Evolutionary conservation across 768 basidiomycete genomes (phyloP).

Genomic region (Lactarius tabidus): DNA sequence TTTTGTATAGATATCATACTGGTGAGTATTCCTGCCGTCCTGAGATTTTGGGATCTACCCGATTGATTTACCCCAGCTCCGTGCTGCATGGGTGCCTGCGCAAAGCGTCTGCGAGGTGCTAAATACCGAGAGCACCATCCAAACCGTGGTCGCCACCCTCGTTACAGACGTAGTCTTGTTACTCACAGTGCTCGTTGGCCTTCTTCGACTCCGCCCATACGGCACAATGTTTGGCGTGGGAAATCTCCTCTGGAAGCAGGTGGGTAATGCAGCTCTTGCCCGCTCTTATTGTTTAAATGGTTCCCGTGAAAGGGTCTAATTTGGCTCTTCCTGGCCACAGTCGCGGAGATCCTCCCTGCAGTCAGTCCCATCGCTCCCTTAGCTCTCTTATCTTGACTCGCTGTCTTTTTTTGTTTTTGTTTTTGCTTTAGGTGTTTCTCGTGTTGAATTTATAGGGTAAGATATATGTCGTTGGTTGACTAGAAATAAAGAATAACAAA

Average conservation of each 20-base stretch:
- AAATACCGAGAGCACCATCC: neutral
- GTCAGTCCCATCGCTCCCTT: neutral
- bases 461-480: too few relatives aligned
- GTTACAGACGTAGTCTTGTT: slow-evolving; percentile 7
- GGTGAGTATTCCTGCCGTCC: neutral
- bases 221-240: neutral
- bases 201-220: neutral
- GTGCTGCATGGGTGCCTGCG: neutral
- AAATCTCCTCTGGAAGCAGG: slow-evolving; percentile 12
- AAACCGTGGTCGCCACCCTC: neutral
- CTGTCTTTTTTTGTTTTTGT: neutral
- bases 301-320: neutral
- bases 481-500: too few relatives aligned
- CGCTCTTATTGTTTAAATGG: neutral
- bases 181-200: slow-evolving; percentile 6
- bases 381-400: neutral
- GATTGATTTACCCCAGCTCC: neutral
- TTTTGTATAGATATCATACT: neutral
- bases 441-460: too few relatives aligned
- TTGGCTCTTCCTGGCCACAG: neutral
- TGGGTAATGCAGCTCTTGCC: neutral
- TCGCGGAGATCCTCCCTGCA: neutral
- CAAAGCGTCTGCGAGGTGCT: neutral
- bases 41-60: neutral
- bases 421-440: too few relatives aligned